phyloP scores from a whole-genome alignment of 768 basidiomycete species.

The Xanthoconium purpureum region DNA sequence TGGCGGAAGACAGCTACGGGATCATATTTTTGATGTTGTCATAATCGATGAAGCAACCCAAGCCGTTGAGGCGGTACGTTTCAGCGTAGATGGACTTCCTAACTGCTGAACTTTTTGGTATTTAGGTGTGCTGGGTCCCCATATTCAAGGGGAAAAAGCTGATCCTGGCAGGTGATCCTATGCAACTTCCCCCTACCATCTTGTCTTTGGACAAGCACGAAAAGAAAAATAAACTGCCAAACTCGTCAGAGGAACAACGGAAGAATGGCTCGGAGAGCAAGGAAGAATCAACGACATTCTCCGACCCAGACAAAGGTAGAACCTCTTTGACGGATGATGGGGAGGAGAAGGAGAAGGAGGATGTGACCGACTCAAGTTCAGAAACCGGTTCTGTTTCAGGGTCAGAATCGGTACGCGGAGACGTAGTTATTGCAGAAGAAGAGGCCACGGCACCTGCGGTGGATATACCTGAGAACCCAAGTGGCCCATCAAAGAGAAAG shows the following conservation, averaged over 20 bases:
- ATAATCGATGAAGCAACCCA: slow-evolving; percentile 99
- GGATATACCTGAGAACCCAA: slow-evolving; percentile 1
- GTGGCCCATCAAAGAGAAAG: slow-evolving; percentile 9
- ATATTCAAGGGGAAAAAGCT: slow-evolving; percentile 89
- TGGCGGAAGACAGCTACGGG: slow-evolving; percentile 76
- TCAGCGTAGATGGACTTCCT: background rate
- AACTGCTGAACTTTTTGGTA: background rate
- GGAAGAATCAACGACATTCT: background rate
- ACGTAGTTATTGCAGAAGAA: slow-evolving; percentile 23
- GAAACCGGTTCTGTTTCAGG: slow-evolving; percentile 15
- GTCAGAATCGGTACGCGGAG: slow-evolving; percentile 18
- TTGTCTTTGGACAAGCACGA: slow-evolving; percentile 57
- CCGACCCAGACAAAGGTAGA: background rate
- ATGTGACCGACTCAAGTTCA: slow-evolving; percentile 4
- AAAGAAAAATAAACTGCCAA: slow-evolving; percentile 23
- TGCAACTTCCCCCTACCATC: slow-evolving; percentile 94
- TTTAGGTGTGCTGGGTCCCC: slow-evolving; percentile 78
- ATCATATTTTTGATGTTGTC: slow-evolving; percentile 83
- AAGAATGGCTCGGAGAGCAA: background rate
- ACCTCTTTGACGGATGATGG: background rate
- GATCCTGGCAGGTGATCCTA: slow-evolving; percentile 90
- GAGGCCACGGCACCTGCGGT: background rate
- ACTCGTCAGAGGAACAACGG: background rate
- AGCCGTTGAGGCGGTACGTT: slow-evolving; percentile 83
- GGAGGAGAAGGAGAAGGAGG: background rate